Conservation (phyloP, 768 basidiomycete species). For the Rhodotorula diobovata region DNA sequence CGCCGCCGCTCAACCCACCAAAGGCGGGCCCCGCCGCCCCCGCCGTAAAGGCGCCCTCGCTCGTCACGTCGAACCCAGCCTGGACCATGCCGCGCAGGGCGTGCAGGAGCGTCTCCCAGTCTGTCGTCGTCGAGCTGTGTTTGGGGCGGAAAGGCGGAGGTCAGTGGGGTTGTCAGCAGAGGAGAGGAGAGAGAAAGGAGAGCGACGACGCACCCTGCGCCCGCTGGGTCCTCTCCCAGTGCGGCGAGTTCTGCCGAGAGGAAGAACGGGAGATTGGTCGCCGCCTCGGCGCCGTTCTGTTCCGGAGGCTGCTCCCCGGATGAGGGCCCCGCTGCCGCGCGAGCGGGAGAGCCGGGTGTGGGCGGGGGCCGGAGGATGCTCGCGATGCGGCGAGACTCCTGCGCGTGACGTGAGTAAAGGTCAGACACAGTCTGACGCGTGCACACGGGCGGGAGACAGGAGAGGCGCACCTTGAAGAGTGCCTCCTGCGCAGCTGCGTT, state of each 20-base stretch:
- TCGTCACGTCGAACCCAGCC: not conserved
- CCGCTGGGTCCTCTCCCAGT: not conserved
- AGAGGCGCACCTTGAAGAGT: not conserved
- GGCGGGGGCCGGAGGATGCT: not conserved
- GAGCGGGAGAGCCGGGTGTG: not conserved
- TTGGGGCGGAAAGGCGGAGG: too few species aligned
- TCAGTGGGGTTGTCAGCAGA: too few species aligned
- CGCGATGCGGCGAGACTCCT: slow-evolving; percentile 1
- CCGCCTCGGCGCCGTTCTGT: not conserved
- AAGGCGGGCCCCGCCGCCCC: not conserved
- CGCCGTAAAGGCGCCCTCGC: not conserved
- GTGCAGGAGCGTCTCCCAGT: not conserved
- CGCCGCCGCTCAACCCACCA: not conserved
- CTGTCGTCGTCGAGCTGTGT: not conserved
- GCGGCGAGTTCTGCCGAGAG: not conserved
- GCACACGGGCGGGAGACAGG: too few species aligned
- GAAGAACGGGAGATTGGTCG: not conserved
- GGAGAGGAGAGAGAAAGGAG: too few species aligned
- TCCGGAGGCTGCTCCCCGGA: not conserved
- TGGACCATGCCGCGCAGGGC: slow-evolving; percentile 1
- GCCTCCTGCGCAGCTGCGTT: not conserved
- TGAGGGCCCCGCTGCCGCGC: not conserved
- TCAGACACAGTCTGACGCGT: too few species aligned
- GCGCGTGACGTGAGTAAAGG: not conserved
- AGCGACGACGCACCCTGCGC: not conserved